Percentiles rank a stretch among this genome's conserved stretches.
These are phyloP conservation scores for Zymoseptoria pseudotritici DNA, from an alignment of 2,329 filamentous ascomycete genomes.

Conservation along the genomic window DNA sequence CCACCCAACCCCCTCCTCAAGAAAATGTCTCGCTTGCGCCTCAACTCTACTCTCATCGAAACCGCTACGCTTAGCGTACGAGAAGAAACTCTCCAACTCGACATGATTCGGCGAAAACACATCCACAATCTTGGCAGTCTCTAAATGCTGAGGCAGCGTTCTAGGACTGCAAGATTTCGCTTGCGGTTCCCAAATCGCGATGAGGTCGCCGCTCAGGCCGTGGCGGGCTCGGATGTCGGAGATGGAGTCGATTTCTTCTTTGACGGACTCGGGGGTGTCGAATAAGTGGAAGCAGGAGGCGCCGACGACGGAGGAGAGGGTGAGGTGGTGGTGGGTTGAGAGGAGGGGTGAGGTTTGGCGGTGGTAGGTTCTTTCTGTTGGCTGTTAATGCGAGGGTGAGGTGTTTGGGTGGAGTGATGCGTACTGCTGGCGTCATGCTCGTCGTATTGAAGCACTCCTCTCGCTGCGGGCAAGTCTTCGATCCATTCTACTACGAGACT, in stretches of 20 bases:
- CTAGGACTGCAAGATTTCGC: constrained; percentile 20
- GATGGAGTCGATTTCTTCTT: constrained; percentile 7
- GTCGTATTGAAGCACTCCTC: constrained; percentile 21
- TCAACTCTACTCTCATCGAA: constrained; percentile 15
- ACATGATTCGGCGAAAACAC: constrained; percentile 26
- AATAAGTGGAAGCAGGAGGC: constrained; percentile 22
- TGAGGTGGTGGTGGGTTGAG: constrained; percentile 11
- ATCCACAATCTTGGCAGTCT: constrained; percentile 12
- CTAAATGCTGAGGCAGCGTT: constrained; percentile 14
- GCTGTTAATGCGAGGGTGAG: neutral
- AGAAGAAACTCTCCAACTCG: constrained; percentile 22
- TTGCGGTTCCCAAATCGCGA: constrained; percentile 26
- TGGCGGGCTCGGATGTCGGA: constrained; percentile 2
- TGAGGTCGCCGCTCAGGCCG: constrained; percentile 6
- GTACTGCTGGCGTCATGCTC: constrained; percentile 12
- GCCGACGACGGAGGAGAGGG: constrained; percentile 1
- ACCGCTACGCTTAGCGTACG: neutral
- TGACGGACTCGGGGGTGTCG: constrained; percentile 14
- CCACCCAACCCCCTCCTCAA: constrained; percentile 10
- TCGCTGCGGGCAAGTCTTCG: constrained; percentile 11
- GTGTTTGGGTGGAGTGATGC: neutral
- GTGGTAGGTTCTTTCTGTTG: constrained; percentile 15
- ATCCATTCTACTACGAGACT: constrained; percentile 10
- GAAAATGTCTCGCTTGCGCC: constrained; percentile 15
- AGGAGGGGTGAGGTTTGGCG: constrained; percentile 20